A percentile compares a stretch with the other conserved stretches of the same genome.
phyloP scores from a whole-genome alignment of 75 land plant species.

The Pinus taeda region DNA sequence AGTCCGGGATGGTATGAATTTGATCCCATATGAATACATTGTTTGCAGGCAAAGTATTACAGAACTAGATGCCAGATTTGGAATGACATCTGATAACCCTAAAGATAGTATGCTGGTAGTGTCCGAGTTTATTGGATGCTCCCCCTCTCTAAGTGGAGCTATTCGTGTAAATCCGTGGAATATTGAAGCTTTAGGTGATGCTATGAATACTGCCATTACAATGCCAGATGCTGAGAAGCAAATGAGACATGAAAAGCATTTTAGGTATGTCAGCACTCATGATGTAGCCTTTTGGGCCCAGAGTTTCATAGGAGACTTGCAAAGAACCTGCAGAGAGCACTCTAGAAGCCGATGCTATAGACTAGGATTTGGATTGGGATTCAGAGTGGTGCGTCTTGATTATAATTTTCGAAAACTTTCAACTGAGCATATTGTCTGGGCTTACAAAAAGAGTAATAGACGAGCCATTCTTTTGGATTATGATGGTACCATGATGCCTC shows the following conservation, averaged over 20 bases:
- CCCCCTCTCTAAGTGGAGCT: conserved; percentile 88
- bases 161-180: conserved; percentile 92
- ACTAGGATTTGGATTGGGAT: conserved; percentile 78
- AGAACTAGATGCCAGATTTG: conserved; percentile 31
- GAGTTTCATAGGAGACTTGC: conserved; percentile 58
- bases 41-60: conserved; percentile 67
- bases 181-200: conserved; percentile 81
- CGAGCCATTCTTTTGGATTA: conserved; percentile 83
- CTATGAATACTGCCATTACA: conserved; percentile 58
- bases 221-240: conserved; percentile 68
- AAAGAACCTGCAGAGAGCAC: conserved; percentile 70
- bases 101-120: conserved; percentile 75
- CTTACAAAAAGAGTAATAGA: conserved; percentile 55
- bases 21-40: conserved; percentile 80
- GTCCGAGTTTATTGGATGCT: conserved; percentile 89
- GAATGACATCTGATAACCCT: conserved; percentile 17
- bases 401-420: conserved; percentile 71
- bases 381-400: conserved; percentile 71
- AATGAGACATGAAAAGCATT: conserved; percentile 67
- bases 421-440: conserved; percentile 66
- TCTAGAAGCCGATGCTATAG: conserved; percentile 57
- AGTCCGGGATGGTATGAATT: conserved; percentile 89
- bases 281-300: conserved; percentile 78
- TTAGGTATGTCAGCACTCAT: conserved; percentile 77
- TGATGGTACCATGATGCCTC: conserved; percentile 88